Base-by-base conservation (phyloP, 345 rosid species). In the Luvunga scandens region DNA sequence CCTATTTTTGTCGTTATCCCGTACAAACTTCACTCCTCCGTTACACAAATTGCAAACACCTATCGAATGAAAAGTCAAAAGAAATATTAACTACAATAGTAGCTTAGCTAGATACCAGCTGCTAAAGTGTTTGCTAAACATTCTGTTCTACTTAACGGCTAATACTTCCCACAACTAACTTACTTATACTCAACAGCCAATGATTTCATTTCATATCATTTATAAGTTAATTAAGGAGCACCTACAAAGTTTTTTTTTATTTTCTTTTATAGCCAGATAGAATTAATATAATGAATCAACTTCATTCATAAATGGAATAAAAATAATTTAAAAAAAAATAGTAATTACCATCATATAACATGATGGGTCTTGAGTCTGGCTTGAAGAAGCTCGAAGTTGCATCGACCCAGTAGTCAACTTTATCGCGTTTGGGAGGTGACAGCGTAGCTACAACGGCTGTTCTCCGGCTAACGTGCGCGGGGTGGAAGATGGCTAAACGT, bases 1-100 rank as follows among this genome's bases (percentile, higher is more conserved):
- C 97, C 95, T 86, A 57, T 91, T 90, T 28, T 71, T 81, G 78
- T 95, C 97, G 72, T 91, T 90, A 60, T 88, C 81, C 57, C 90
- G 91, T 56, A 93, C 98, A 78, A 95, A 88, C 72, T 85, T 88
- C 78, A 93, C 98, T 9, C 98, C 98, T 53, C 97, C 98, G 81
- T 91, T 95, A 85, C 98, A 95, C 6, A 93, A 86, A 81, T 95
- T 91, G 83, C 98, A 95, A 71, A 93, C 95, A 25, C 97, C 97
- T 94, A 78, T 65, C 62, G 75, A 27, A 28, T 1, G 56, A 25
- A 79, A 50, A 33, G 7, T 39, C 77, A 19, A 22, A 36, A 38
- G 39, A 69, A 45, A 45, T 12, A 39, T 19, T 24, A 60, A 16
- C 45, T 14, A 14, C 13, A 7, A 30, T 0, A 30, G 13, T 10